A percentile compares a stretch with the other conserved stretches of the same genome.
These are phyloP conservation scores for Fusarium torreyae DNA, from an alignment of 2,329 filamentous ascomycete species.

Conservation along the genomic window DNA sequence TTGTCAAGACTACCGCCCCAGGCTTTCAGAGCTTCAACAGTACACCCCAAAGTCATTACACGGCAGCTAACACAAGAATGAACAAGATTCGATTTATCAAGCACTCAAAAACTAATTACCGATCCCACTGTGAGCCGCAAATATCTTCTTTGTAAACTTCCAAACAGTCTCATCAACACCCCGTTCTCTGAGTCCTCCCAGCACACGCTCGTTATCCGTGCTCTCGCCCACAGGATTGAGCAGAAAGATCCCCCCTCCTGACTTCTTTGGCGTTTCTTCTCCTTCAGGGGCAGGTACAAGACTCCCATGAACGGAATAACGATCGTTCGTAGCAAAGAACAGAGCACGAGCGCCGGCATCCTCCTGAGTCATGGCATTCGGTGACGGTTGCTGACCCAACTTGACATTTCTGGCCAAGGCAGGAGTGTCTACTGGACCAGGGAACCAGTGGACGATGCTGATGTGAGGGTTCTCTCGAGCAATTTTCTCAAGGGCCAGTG, in stretches of 20 bases:
- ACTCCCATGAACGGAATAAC: background rate
- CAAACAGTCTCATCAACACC: constrained; percentile 1
- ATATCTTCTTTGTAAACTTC: background rate
- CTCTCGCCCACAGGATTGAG: constrained; percentile 5
- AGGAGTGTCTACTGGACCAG: background rate
- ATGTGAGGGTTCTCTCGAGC: background rate
- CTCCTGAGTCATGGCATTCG: background rate
- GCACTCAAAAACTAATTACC: background rate
- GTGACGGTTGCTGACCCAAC: constrained; percentile 1
- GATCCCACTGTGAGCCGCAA: background rate
- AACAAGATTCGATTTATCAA: too few relatives aligned
- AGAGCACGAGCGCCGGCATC: constrained; percentile 1
- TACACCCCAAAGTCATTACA: too few relatives aligned
- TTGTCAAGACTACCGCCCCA: too few relatives aligned
- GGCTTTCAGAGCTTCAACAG: too few relatives aligned
- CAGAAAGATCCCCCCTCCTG: constrained; percentile 11
- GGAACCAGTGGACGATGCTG: constrained; percentile 17
- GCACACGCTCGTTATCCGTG: constrained; percentile 11
- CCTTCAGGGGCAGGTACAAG: background rate
- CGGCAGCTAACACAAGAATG: too few relatives aligned
- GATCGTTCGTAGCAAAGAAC: constrained; percentile 10
- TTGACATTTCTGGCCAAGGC: background rate
- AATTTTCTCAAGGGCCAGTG: constrained; percentile 6
- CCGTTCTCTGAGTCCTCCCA: constrained; percentile 6
- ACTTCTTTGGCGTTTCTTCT: background rate